A percentile compares a stretch with the other conserved stretches of the same genome.
These are phyloP conservation scores for Cryptosporidium bovis DNA, from an alignment of 169 alveolate genomes.

Conservation along the genomic window DNA sequence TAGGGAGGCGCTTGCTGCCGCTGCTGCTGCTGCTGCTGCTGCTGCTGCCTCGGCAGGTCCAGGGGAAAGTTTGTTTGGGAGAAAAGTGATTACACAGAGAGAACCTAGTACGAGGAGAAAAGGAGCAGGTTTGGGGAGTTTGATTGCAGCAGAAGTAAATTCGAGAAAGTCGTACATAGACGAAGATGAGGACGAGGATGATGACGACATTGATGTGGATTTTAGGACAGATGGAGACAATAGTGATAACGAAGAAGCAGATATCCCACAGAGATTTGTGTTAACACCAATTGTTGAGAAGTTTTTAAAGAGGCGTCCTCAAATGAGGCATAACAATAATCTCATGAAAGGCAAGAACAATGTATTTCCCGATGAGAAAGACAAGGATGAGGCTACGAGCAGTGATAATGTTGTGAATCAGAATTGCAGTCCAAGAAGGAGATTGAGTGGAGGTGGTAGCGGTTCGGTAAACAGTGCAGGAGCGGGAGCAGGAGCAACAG, in stretches of 20 bases:
- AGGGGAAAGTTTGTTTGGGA: background rate
- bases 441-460: background rate
- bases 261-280: slow-evolving; percentile 45
- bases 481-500: no score
- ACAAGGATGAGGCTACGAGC: background rate
- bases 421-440: background rate
- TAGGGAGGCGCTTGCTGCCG: slow-evolving; percentile 68
- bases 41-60: slow-evolving; percentile 6
- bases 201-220: slow-evolving; percentile 18
- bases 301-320: slow-evolving; percentile 71
- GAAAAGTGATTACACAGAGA: slow-evolving; percentile 7
- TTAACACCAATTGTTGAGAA: slow-evolving; percentile 67
- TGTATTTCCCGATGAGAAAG: background rate
- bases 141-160: slow-evolving; percentile 67
- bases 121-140: slow-evolving; percentile 60
- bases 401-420: background rate
- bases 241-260: slow-evolving; percentile 51
- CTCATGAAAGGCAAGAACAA: no score
- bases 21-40: slow-evolving; percentile 8
- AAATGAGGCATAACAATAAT: slow-evolving; percentile 24
- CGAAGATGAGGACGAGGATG: slow-evolving; percentile 63
- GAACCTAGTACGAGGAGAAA: slow-evolving; percentile 66
- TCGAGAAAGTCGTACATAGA: slow-evolving; percentile 27
- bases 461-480: background rate
- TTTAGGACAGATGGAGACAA: slow-evolving; percentile 35